Percentiles rank a stretch among this genome's conserved stretches.
phyloP scores from a whole-genome alignment of 371 early-diverging fungal species.

The Apophysomyces variabilis region DNA sequence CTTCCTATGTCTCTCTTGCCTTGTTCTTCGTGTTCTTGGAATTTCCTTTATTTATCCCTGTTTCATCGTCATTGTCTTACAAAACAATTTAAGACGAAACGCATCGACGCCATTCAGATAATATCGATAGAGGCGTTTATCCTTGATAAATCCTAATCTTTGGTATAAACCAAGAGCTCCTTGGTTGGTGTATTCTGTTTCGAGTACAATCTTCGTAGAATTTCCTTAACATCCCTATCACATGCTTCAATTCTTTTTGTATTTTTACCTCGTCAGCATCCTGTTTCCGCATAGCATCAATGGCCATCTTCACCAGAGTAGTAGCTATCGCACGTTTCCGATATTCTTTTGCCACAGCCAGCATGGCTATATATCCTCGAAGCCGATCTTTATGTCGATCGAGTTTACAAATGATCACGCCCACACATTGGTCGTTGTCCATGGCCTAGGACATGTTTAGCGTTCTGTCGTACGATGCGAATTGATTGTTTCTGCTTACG shows the following conservation, averaged over 20 bases:
- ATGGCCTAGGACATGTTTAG: constrained; percentile 51
- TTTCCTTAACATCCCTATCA: not conserved
- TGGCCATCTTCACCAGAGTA: constrained; percentile 73
- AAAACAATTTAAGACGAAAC: constrained; percentile 82
- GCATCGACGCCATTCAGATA: constrained; percentile 96
- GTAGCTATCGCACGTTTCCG: constrained; percentile 84
- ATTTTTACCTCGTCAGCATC: constrained; percentile 85
- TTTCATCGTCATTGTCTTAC: constrained; percentile 51
- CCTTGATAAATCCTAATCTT: constrained; percentile 91
- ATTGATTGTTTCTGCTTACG: constrained; percentile 40
- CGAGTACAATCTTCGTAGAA: constrained; percentile 74
- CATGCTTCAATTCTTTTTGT: not conserved
- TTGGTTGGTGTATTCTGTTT: constrained; percentile 90
- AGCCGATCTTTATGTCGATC: constrained; percentile 72
- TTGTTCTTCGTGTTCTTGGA: not conserved
- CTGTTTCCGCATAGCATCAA: constrained; percentile 74
- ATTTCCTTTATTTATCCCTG: constrained; percentile 5
- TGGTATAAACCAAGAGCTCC: constrained; percentile 90
- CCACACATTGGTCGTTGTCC: constrained; percentile 70
- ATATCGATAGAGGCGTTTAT: constrained; percentile 89
- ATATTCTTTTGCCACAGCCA: constrained; percentile 82
- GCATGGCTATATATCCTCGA: constrained; percentile 97
- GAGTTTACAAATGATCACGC: constrained; percentile 91
- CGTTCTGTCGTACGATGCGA: too few species aligned
- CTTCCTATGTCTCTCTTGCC: not conserved